Evolutionary conservation across 495 filamentous ascomycete species (phyloP), one percentile per base, ranked within the genome.

Genomic region (Hypoxylon fuscum): DNA sequence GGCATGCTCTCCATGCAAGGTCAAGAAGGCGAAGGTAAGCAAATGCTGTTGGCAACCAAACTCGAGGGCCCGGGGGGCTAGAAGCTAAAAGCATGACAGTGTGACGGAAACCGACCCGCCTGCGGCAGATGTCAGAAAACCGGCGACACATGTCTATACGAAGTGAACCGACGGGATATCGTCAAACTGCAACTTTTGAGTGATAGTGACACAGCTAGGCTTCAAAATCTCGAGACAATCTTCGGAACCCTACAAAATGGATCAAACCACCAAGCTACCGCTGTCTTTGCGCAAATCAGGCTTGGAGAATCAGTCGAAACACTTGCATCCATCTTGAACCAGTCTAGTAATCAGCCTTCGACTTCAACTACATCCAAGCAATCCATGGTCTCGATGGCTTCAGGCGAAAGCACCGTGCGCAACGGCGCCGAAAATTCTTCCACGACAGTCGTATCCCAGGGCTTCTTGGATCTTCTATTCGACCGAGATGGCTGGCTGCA

Each of bases 91-190:
- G 27, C 14, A 1, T 27, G 8, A 40, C n/a, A 65, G 62, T 65
- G 62, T 60, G 62, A 65, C n/a, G 62, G 62, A 18, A 55, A 35
- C 20, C 62, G 62, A 42, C 62, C 62, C 10, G 7, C 23, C 5
- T 65, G 62, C 18, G 55, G 55, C 18, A 55, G 62, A 56, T 65
- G 62, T 8, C 55, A 55, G 22, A 65, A 56, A 29, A 29, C 29
- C 43, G 45, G 55, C 62, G 62, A 65, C 11, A 37, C 50, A 23
- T 65, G 62, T 17, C 15, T 59, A 37, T 65, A 65, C 62, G 55
- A 65, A 46, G 55, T 55, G n/a, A 65, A 65, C 44, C 55, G 53
- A 35, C 44, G 62, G 17, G 62, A 65, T 29, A 65, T 65, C n/a
- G 44, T 34, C 15, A 50, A 42, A 42, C 12, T 65, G 14, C 62